Conservation (phyloP, 2,329 filamentous ascomycete genomes). For the Alternaria arbusti region DNA sequence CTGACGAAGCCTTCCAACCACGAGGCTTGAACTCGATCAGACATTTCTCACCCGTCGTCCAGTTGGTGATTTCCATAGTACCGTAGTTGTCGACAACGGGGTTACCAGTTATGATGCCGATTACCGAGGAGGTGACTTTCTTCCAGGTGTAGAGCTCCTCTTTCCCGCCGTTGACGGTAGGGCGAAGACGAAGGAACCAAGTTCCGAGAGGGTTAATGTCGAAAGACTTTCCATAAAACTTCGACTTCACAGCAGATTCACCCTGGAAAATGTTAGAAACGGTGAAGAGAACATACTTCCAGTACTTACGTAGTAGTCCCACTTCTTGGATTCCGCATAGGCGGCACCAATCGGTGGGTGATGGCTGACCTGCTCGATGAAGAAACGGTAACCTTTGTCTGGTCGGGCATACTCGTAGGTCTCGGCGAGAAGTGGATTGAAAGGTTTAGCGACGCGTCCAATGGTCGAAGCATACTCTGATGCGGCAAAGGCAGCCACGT, state of each 20-base stretch:
- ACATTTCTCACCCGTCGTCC: conserved; percentile 91
- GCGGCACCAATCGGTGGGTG: conserved; percentile 94
- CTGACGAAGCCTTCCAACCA: conserved; percentile 93
- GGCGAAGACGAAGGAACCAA: conserved; percentile 90
- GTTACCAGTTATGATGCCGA: conserved; percentile 96
- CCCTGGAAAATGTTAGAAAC: conserved; percentile 60
- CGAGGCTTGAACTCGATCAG: conserved; percentile 90
- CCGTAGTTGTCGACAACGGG: conserved; percentile 98
- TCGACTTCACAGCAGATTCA: conserved; percentile 92
- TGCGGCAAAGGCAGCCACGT: conserved; percentile 93
- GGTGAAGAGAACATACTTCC: background rate
- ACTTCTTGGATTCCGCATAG: conserved; percentile 88
- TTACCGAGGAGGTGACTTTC: conserved; percentile 96
- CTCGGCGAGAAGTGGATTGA: conserved; percentile 94
- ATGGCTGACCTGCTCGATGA: conserved; percentile 97
- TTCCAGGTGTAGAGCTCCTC: conserved; percentile 98
- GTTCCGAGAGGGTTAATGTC: conserved; percentile 96
- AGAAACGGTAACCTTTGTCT: conserved; percentile 97
- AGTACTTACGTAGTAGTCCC: conserved; percentile 81
- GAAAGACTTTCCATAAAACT: conserved; percentile 97
- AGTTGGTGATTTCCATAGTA: conserved; percentile 96
- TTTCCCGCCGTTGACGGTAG: conserved; percentile 67
- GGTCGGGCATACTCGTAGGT: conserved; percentile 96
- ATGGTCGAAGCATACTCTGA: conserved; percentile 98
- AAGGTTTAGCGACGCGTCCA: conserved; percentile 94